Percentiles rank a stretch among this genome's conserved stretches.
These are phyloP conservation scores for Raphanus hybrid DNA, from an alignment of 441 rosid species.

Conservation along the genomic window DNA sequence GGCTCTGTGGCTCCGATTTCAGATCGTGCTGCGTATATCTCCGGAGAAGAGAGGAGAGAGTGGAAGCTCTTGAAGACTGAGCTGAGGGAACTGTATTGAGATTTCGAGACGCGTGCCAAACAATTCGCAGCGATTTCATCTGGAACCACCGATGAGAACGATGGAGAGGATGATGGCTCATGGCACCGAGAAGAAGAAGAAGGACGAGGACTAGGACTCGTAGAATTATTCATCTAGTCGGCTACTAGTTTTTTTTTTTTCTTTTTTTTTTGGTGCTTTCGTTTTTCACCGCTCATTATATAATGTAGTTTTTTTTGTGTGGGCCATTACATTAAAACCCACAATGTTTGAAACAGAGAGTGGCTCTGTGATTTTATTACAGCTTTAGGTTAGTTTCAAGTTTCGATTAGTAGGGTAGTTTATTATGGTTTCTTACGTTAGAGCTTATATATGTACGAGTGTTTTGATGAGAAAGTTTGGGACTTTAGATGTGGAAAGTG, in stretches of 20 bases:
- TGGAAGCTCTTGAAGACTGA: constrained; percentile 61
- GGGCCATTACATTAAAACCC: neutral
- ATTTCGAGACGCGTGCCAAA: constrained; percentile 61
- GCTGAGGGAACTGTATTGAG: constrained; percentile 53
- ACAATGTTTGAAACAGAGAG: too few species aligned
- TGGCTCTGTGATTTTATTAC: too few species aligned
- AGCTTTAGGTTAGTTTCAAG: too few species aligned
- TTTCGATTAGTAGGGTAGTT: too few species aligned
- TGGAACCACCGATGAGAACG: constrained; percentile 60
- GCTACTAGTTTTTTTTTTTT: neutral
- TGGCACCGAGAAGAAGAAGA: neutral
- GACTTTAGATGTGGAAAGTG: too few species aligned
- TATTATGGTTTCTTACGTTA: too few species aligned
- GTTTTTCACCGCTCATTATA: neutral
- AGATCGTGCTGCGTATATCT: constrained; percentile 55
- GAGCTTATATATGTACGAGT: too few species aligned
- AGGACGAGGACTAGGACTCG: too few species aligned
- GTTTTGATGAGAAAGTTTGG: too few species aligned
- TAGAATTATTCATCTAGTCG: neutral
- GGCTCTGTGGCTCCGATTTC: constrained; percentile 48
- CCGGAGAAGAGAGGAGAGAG: constrained; percentile 55
- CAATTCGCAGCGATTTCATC: constrained; percentile 61
- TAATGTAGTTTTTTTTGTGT: neutral
- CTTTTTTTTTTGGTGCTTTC: neutral
- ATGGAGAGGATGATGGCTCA: neutral